Conservation (phyloP, 257 asterid species). For the Solanum gandarillasii region DNA sequence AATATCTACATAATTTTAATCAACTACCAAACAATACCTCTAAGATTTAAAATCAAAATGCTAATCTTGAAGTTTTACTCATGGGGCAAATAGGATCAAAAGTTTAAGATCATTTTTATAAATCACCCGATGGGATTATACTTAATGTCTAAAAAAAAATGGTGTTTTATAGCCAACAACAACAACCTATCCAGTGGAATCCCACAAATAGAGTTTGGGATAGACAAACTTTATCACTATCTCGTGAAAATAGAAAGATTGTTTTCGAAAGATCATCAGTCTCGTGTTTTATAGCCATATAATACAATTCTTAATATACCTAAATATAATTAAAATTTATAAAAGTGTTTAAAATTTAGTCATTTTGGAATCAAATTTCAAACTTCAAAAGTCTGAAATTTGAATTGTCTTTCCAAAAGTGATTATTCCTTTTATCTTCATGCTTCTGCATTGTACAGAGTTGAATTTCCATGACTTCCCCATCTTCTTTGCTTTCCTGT, state of each 20-base stretch:
- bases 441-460: not conserved
- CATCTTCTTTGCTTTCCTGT: not conserved
- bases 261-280: no score
- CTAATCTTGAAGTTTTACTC: not conserved
- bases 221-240: not conserved
- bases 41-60: not conserved
- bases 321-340: not conserved
- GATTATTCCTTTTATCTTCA: not conserved
- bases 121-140: not conserved
- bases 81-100: not conserved
- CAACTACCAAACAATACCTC: not conserved
- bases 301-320: not conserved
- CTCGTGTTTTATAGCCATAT: not conserved
- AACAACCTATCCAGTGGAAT: not conserved
- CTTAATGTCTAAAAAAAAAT: not conserved
- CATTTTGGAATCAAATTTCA: not conserved
- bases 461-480: not conserved
- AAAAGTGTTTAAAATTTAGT: not conserved
- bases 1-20: not conserved
- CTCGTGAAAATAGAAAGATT: not conserved
- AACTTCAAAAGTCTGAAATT: not conserved
- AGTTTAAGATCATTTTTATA: not conserved
- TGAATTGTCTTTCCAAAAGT: not conserved
- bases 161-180: not conserved
- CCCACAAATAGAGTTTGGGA: not conserved